These are phyloP conservation scores for Buxus sempervirens DNA, from an alignment of 164 flowering plant genomes.

Conservation along the genomic window DNA sequence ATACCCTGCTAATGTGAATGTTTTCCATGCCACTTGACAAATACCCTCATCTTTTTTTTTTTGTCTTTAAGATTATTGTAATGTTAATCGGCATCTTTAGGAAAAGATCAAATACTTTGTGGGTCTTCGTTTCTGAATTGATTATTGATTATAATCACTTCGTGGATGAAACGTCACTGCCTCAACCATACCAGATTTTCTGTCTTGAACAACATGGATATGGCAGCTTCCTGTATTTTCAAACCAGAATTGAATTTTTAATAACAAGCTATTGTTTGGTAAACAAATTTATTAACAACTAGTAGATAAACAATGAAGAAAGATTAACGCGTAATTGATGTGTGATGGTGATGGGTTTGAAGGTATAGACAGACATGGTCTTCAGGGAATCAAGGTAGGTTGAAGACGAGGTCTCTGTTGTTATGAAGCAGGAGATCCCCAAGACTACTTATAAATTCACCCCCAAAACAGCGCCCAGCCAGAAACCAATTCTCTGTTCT, in stretches of 20 bases:
- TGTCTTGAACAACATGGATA: slow-evolving; percentile 10
- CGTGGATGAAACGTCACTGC: slow-evolving; percentile 27
- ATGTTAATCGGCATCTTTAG: slow-evolving; percentile 5
- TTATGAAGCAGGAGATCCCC: neutral
- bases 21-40: no score
- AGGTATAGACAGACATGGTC: neutral
- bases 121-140: slow-evolving; percentile 15
- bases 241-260: neutral
- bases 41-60: no score
- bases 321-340: neutral
- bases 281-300: no score
- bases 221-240: slow-evolving; percentile 8
- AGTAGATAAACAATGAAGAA: neutral
- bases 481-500: no score
- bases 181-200: slow-evolving; percentile 17
- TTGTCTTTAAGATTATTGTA: neutral
- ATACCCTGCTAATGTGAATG: neutral
- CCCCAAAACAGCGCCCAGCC: no score
- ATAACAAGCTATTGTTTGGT: no score
- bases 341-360: neutral
- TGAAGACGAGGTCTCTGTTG: neutral
- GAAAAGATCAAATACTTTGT: slow-evolving; percentile 8
- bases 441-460: no score
- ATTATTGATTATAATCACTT: neutral
- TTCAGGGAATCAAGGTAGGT: neutral